phyloP scores from a whole-genome alignment of 2,329 filamentous ascomycete genomes.

The Xylaria sp. region DNA sequence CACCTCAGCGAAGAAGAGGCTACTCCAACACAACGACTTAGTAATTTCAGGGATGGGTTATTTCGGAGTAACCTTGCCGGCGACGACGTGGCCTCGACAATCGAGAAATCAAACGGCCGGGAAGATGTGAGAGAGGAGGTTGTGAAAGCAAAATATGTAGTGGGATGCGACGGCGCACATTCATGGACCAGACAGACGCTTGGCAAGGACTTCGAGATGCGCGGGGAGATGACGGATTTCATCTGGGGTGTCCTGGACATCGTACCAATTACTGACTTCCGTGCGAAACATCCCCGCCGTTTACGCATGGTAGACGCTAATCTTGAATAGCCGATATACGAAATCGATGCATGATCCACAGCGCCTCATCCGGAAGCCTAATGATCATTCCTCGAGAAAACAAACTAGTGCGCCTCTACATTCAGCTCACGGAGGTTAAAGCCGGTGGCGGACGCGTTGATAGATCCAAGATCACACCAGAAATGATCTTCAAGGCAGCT shows the following conservation, averaged over 20 bases:
- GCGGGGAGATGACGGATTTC: constrained; percentile 60
- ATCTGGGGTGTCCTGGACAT: constrained; percentile 56
- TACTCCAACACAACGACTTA: constrained; percentile 47
- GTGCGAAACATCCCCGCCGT: constrained; percentile 32
- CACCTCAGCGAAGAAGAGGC: constrained; percentile 61
- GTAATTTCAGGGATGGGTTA: constrained; percentile 54
- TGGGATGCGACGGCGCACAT: constrained; percentile 73
- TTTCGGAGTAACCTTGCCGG: constrained; percentile 60
- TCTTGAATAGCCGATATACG: constrained; percentile 55
- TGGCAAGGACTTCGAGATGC: constrained; percentile 54
- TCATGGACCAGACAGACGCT: constrained; percentile 67
- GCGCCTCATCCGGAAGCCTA: constrained; percentile 59
- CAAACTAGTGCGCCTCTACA: constrained; percentile 67
- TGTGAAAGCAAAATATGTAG: constrained; percentile 65
- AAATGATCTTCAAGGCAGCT: constrained; percentile 66
- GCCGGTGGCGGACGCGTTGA: constrained; percentile 57
- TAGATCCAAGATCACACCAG: constrained; percentile 66
- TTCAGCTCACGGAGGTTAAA: constrained; percentile 61
- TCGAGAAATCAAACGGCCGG: constrained; percentile 31
- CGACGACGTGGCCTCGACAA: constrained; percentile 58
- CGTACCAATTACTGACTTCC: constrained; percentile 57
- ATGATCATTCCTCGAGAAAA: constrained; percentile 71
- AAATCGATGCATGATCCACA: constrained; percentile 63
- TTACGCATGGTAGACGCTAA: not conserved
- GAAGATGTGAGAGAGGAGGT: constrained; percentile 48